A percentile compares a stretch with the other conserved stretches of the same genome.
Evolutionary conservation across 179 eudicot species (phyloP).

Genomic region (Camellia oleifera): DNA sequence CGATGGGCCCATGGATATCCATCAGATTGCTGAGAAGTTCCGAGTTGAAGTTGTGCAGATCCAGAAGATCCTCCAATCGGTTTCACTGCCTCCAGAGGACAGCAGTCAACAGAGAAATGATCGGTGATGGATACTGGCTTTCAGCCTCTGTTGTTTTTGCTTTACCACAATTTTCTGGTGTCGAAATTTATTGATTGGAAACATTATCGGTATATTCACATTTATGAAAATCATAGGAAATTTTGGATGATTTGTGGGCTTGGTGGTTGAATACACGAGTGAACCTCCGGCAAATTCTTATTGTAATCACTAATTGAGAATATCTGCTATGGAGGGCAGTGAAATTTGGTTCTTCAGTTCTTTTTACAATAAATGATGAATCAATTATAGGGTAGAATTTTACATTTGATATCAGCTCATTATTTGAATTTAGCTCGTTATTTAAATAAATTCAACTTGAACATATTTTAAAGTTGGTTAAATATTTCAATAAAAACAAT

Average conservation of each 20-base stretch:
- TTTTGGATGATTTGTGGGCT: not conserved
- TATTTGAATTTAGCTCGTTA: too few relatives aligned
- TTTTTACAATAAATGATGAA: not conserved
- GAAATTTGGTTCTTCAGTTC: not conserved
- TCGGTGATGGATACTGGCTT: slow-evolving; percentile 12
- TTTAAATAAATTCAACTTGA: not conserved
- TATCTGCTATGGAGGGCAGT: not conserved
- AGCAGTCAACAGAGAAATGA: slow-evolving; percentile 31
- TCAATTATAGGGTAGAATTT: too few relatives aligned
- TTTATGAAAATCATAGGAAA: not conserved
- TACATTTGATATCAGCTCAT: not conserved
- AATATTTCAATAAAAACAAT: not conserved
- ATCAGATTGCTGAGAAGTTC: slow-evolving; percentile 61
- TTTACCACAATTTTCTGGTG: too few relatives aligned
- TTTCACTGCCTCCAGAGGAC: slow-evolving; percentile 60
- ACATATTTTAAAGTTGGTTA: too few relatives aligned
- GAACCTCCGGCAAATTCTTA: not conserved
- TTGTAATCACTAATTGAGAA: not conserved
- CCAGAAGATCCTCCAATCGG: slow-evolving; percentile 50
- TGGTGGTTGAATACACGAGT: not conserved
- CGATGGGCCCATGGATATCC: slow-evolving; percentile 46
- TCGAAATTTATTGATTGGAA: too few relatives aligned
- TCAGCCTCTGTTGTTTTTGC: too few relatives aligned
- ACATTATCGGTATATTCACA: too few relatives aligned
- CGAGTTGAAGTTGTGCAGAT: slow-evolving; percentile 56